These are phyloP conservation scores for Aspergillus diversus DNA, from an alignment of 495 filamentous ascomycete species.

Conservation along the genomic window DNA sequence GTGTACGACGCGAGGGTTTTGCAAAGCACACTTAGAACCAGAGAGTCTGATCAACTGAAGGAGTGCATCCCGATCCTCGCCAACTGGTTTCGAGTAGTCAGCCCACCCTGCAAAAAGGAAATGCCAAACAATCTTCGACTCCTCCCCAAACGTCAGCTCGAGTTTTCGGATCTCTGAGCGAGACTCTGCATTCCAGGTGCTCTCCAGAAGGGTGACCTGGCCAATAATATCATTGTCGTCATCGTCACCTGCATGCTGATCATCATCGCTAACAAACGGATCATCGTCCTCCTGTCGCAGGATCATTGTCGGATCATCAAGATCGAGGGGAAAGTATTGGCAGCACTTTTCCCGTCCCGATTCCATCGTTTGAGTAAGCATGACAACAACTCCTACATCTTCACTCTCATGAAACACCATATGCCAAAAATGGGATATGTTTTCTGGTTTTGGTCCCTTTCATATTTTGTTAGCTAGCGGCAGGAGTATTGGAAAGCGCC, in stretches of 20 bases:
- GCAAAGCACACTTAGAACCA: conserved; percentile 64
- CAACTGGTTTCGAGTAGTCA: conserved; percentile 86
- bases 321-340: conserved; percentile 78
- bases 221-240: conserved; percentile 30
- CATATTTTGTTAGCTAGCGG: conserved; percentile 10
- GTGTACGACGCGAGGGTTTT: conserved; percentile 86
- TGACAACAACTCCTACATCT: conserved; percentile 84
- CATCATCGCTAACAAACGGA: conserved; percentile 32
- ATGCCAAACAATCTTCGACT: conserved; percentile 80
- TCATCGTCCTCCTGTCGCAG: conserved; percentile 55
- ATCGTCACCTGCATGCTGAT: conserved; percentile 18
- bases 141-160: conserved; percentile 55
- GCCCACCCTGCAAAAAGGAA: conserved; percentile 93
- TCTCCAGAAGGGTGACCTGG: conserved; percentile 54
- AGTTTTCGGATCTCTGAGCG: conserved; percentile 61
- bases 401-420: conserved; percentile 89
- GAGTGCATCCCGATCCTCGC: conserved; percentile 76
- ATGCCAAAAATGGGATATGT: conserved; percentile 83
- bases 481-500: conserved; percentile 14
- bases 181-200: conserved; percentile 48
- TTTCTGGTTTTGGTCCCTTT: conserved; percentile 77
- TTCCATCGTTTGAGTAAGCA: conserved; percentile 93
- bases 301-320: conserved; percentile 62
- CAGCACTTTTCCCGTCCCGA: conserved; percentile 84
- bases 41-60: conserved; percentile 79